Conservation (phyloP, 495 filamentous ascomycete genomes). For the Penicillium cinerascens region DNA sequence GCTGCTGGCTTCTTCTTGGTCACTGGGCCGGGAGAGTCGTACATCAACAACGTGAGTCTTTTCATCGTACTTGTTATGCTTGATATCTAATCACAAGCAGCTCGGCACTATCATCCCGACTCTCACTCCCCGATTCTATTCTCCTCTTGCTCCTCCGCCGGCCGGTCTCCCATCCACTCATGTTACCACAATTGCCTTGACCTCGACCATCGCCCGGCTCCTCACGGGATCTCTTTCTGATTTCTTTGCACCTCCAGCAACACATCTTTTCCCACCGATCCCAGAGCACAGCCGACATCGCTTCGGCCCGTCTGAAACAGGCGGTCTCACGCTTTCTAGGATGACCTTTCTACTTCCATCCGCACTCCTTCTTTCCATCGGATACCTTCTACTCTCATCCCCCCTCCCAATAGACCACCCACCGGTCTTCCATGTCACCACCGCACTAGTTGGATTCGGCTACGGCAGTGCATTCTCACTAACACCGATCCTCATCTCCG, state of each 20-base stretch:
- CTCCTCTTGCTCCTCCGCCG: slow-evolving; percentile 47
- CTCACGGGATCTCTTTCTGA: slow-evolving; percentile 83
- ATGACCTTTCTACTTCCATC: slow-evolving; percentile 74
- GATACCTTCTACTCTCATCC: slow-evolving; percentile 70
- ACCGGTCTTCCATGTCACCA: slow-evolving; percentile 74
- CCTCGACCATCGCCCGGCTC: slow-evolving; percentile 84
- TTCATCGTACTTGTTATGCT: neutral
- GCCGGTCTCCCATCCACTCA: slow-evolving; percentile 75
- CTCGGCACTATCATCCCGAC: slow-evolving; percentile 89
- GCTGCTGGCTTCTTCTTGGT: slow-evolving; percentile 90
- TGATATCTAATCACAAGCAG: slow-evolving; percentile 24
- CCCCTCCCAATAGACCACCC: slow-evolving; percentile 63
- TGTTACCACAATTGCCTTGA: slow-evolving; percentile 85
- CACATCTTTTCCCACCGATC: slow-evolving; percentile 36
- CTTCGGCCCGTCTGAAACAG: slow-evolving; percentile 21
- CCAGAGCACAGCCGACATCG: slow-evolving; percentile 24
- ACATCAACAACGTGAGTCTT: slow-evolving; percentile 77
- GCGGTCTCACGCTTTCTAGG: slow-evolving; percentile 61
- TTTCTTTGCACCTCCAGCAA: slow-evolving; percentile 68
- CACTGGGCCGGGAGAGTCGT: slow-evolving; percentile 89
- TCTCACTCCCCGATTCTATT: slow-evolving; percentile 60
- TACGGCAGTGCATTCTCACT: slow-evolving; percentile 91
- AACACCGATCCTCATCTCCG: slow-evolving; percentile 82
- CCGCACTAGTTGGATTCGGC: slow-evolving; percentile 75
- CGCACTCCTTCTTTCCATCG: slow-evolving; percentile 70